Evolutionary conservation across 331 rosid species (phyloP).

Genomic region (Arachis monticola): DNA sequence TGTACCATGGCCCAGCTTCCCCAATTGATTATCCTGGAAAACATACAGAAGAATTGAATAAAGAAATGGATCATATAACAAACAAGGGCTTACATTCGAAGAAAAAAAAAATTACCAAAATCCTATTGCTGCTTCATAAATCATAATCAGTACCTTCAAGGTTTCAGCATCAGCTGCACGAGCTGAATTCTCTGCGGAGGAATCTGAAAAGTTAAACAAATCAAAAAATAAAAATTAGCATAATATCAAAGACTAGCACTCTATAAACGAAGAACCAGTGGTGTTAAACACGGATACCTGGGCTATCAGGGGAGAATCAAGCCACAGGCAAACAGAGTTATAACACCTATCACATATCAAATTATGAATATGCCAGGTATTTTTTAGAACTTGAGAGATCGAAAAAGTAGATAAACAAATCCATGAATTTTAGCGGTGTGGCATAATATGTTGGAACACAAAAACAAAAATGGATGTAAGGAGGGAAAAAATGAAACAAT

Average conservation of each 20-base stretch:
- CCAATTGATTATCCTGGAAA: conserved; percentile 54
- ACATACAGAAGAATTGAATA: not conserved
- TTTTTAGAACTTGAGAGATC: not conserved
- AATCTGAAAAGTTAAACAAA: conserved; percentile 46
- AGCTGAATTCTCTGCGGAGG: conserved; percentile 14
- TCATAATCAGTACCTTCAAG: conserved; percentile 56
- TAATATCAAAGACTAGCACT: not conserved
- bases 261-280: not conserved
- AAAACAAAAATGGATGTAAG: not conserved
- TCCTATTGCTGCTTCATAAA: conserved; percentile 6
- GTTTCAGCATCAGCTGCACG: conserved; percentile 29
- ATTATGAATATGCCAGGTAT: not conserved
- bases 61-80: not conserved
- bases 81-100: not conserved
- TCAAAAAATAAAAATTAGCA: not conserved
- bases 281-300: conserved; percentile 25
- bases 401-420: not conserved
- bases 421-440: not conserved
- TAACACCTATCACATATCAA: not conserved
- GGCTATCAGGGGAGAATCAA: conserved; percentile 24
- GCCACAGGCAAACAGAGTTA: not conserved
- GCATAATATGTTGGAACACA: not conserved
- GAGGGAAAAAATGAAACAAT: not conserved
- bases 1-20: conserved; percentile 37
- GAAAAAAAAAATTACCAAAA: not conserved